These are phyloP conservation scores for Ampelocalamus luodianensis DNA, from an alignment of 176 grass and related monocot species.

Conservation along the genomic window DNA sequence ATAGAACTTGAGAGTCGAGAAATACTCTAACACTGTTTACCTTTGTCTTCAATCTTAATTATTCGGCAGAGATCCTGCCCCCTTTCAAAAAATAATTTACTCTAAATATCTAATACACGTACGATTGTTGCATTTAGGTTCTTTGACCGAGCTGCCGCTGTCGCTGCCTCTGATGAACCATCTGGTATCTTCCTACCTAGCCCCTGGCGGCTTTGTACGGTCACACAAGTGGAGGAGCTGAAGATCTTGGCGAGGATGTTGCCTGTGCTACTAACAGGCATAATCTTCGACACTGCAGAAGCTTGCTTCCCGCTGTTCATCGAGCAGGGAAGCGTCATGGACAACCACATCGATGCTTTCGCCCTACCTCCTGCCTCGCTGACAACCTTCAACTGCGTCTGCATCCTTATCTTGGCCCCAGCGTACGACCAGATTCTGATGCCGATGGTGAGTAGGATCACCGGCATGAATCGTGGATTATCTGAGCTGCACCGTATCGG, in stretches of 20 bases:
- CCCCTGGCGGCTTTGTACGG: conserved; percentile 49
- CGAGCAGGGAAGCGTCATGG: conserved; percentile 57
- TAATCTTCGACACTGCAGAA: conserved; percentile 36
- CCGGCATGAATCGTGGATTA: conserved; percentile 44
- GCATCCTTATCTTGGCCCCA: conserved; percentile 42
- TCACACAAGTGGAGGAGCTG: conserved; percentile 67
- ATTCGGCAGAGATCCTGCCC: too few species aligned
- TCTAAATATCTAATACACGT: not conserved
- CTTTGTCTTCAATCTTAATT: too few species aligned
- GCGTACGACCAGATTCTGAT: conserved; percentile 40
- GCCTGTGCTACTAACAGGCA: conserved; percentile 14
- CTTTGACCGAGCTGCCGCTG: conserved; percentile 58
- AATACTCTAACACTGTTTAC: too few species aligned
- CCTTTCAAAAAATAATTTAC: not conserved
- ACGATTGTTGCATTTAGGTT: conserved; percentile 22
- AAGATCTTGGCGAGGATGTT: conserved; percentile 45
- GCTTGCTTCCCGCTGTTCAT: conserved; percentile 45
- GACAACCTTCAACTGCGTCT: conserved; percentile 47
- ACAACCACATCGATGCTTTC: conserved; percentile 30
- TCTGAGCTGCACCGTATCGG: conserved; percentile 56
- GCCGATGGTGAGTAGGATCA: conserved; percentile 42
- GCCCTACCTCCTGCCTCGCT: conserved; percentile 53
- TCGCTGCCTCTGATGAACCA: conserved; percentile 5
- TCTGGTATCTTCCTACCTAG: not conserved
- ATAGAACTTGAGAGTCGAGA: too few species aligned